Conservation (phyloP, 768 basidiomycete genomes). For the Boletus bicolor region DNA sequence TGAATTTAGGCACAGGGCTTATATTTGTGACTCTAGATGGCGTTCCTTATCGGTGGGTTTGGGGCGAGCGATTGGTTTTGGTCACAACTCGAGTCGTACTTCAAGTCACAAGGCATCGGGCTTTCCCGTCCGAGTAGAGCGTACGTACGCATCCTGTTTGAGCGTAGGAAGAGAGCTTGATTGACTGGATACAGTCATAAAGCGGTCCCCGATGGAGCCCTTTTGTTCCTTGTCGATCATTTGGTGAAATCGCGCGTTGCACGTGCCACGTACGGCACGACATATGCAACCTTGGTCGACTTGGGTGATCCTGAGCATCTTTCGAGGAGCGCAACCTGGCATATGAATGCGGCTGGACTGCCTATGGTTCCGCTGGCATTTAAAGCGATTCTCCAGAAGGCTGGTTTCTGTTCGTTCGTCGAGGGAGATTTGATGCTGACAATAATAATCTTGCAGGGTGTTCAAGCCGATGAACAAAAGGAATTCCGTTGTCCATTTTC, state of each 20-base stretch:
- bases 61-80: slow-evolving; percentile 44
- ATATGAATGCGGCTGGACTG: neutral
- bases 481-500: slow-evolving; percentile 17
- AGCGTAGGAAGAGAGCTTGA: neutral
- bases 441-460: slow-evolving; percentile 1
- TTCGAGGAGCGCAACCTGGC: slow-evolving; percentile 9
- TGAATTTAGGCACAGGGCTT: neutral
- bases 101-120: slow-evolving; percentile 36
- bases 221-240: slow-evolving; percentile 38
- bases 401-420: neutral
- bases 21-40: slow-evolving; percentile 2
- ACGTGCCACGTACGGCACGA: slow-evolving; percentile 52
- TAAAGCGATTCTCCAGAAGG: slow-evolving; percentile 7
- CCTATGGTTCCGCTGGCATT: slow-evolving; percentile 6
- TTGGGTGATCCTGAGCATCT: slow-evolving; percentile 5
- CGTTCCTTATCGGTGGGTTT: slow-evolving; percentile 51
- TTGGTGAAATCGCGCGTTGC: slow-evolving; percentile 45
- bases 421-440: neutral
- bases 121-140: slow-evolving; percentile 45
- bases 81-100: slow-evolving; percentile 36
- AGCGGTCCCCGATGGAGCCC: slow-evolving; percentile 50
- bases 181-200: slow-evolving; percentile 23
- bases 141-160: slow-evolving; percentile 34
- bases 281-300: slow-evolving; percentile 28
- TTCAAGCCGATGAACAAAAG: slow-evolving; percentile 3